Evolutionary conservation across 148 eudicot species (phyloP), one percentile per base, ranked within the genome.

Genomic region (Limonium bicolor): DNA sequence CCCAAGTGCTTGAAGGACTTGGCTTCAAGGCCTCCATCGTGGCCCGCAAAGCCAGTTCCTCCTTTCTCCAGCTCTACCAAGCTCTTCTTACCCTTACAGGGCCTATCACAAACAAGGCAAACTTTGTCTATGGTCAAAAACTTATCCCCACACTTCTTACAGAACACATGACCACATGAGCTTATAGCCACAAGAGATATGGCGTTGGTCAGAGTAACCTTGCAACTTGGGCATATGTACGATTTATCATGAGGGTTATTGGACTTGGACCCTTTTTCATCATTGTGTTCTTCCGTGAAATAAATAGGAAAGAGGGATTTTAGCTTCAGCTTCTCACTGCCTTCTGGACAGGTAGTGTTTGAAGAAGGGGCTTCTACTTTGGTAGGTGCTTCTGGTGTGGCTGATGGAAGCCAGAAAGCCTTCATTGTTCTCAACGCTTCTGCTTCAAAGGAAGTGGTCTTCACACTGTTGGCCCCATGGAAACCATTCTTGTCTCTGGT

Each of bases 381-480:
- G 2, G 48, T 71, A 3, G 80, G 62, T 19, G 99, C 95, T 60
- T 64, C 85, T 2, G 95, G 99, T 43, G 99, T 90, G 0, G 99
- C 99, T 32, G 95, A 90, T 24, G 97, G 99, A 29, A 90, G 87
- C 99, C 99, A 90, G 45, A 84, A 84, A 5, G 99, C 99, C 62
- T 90, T 84, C 99, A 90, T 90, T 33, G 87, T 90, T 27, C 74
- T 57, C 13, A 90, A 70, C 33, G 99, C 95, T 76, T 90, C 99
- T 44, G 70, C 99, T 66, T 90, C 99, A 16, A 58, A 90, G 26
- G 85, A 80, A 2, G 99, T 90, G 51, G 81, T 58, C 54, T 81
- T 90, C 27, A 90, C 99, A 31, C 99, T 90, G 59, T 84, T 84
- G 27, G 95, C 99, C 42, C 99, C 99, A 26, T 90, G 99, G 60